Conservation (phyloP, 1,284 basidiomycete species). For the Lignosus rhinocerotis region DNA sequence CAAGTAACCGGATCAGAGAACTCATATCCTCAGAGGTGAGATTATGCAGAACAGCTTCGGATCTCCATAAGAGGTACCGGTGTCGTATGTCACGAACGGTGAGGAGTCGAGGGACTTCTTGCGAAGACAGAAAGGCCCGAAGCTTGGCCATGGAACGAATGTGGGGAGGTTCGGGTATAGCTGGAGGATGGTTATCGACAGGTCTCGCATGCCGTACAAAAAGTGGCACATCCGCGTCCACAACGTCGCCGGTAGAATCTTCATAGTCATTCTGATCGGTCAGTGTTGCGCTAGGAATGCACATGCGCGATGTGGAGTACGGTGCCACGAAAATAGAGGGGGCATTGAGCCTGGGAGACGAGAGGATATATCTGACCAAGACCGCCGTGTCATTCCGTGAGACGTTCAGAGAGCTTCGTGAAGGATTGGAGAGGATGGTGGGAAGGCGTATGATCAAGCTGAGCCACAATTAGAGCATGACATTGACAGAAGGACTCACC, state of each 20-base stretch:
- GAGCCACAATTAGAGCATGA: not conserved
- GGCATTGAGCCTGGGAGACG: not conserved
- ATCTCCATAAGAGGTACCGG: constrained; percentile 33
- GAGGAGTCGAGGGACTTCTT: constrained; percentile 7
- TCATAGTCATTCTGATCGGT: not conserved
- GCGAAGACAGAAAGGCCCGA: constrained; percentile 30
- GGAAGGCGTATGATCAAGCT: not conserved
- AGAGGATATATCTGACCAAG: not conserved
- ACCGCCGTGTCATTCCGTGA: not conserved
- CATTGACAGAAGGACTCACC: constrained; percentile 11
- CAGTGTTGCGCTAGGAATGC: not conserved
- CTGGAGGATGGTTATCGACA: not conserved
- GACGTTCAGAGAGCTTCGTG: not conserved
- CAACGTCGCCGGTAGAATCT: not conserved
- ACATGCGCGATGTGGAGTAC: not conserved
- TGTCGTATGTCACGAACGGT: constrained; percentile 36
- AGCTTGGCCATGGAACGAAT: constrained; percentile 28
- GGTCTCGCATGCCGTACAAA: not conserved
- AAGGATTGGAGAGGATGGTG: not conserved
- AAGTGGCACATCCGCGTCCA: not conserved
- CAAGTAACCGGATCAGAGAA: constrained; percentile 43
- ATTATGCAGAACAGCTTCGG: constrained; percentile 11
- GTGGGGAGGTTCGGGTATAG: not conserved
- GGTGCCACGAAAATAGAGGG: not conserved
- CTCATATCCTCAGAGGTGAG: constrained; percentile 36